Conservation (phyloP, 2,329 filamentous ascomycete species). For the Colletotrichum viniferum region DNA sequence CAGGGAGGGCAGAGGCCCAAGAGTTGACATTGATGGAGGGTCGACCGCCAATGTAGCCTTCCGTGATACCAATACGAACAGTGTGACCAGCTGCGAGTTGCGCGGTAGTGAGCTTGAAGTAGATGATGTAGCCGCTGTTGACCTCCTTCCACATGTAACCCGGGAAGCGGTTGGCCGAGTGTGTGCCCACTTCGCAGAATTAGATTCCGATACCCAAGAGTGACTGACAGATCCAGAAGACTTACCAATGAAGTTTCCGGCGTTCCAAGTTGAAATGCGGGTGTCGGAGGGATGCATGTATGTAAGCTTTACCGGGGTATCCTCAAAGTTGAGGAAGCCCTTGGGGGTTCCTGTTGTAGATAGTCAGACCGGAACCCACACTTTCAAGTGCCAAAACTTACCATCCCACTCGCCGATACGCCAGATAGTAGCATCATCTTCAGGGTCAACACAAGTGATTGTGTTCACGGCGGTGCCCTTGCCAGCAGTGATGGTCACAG, state of each 20-base stretch:
- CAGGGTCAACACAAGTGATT: slow-evolving; percentile 32
- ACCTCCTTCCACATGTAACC: slow-evolving; percentile 46
- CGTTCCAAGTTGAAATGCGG: slow-evolving; percentile 33
- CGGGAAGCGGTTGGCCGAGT: slow-evolving; percentile 36
- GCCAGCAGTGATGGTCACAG: slow-evolving; percentile 31
- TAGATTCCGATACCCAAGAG: background rate
- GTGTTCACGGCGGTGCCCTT: slow-evolving; percentile 32
- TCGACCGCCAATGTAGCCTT: slow-evolving; percentile 34
- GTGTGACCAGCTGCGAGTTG: slow-evolving; percentile 30
- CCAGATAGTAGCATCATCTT: slow-evolving; percentile 35
- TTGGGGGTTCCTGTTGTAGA: slow-evolving; percentile 29
- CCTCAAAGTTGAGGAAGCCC: slow-evolving; percentile 39
- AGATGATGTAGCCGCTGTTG: slow-evolving; percentile 44
- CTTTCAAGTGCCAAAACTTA: background rate
- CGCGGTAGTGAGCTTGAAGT: slow-evolving; percentile 37
- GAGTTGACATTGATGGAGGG: slow-evolving; percentile 33
- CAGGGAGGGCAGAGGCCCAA: slow-evolving; percentile 29
- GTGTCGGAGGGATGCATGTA: slow-evolving; percentile 44
- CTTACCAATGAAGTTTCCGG: slow-evolving; percentile 33
- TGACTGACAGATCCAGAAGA: background rate
- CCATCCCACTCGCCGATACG: slow-evolving; percentile 38
- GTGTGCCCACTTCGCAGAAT: slow-evolving; percentile 30
- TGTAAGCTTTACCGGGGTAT: slow-evolving; percentile 42
- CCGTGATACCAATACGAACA: slow-evolving; percentile 34
- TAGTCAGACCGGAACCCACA: background rate